phyloP scores from a whole-genome alignment of 768 basidiomycete species.

The Dictyophora rubrovolvata region DNA sequence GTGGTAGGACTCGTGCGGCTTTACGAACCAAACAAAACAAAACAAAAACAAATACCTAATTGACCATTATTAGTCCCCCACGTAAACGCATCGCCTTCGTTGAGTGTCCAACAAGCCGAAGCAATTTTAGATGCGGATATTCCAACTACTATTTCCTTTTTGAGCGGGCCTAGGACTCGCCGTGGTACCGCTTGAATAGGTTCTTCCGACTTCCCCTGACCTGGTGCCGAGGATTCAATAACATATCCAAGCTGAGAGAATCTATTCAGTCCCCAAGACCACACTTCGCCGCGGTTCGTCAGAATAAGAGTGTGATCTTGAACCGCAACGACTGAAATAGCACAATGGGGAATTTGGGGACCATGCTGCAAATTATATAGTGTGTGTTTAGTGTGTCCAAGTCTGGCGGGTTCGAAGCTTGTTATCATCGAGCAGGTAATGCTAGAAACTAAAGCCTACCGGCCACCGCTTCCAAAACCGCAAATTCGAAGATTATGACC shows the following conservation, averaged over 20 bases:
- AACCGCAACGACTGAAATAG: constrained; percentile 68
- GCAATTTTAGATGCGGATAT: constrained; percentile 81
- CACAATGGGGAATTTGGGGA: constrained; percentile 39
- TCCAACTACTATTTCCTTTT: constrained; percentile 69
- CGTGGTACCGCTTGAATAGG: constrained; percentile 68
- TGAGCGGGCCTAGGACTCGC: constrained; percentile 62
- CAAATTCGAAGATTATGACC: constrained; percentile 72
- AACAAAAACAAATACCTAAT: constrained; percentile 51
- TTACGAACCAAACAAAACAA: neutral
- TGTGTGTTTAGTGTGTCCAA: constrained; percentile 69
- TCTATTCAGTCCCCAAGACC: constrained; percentile 85
- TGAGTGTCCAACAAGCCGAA: constrained; percentile 80
- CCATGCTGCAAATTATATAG: constrained; percentile 64
- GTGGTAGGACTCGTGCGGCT: neutral
- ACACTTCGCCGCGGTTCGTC: constrained; percentile 70
- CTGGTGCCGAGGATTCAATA: constrained; percentile 39
- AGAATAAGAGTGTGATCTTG: constrained; percentile 92
- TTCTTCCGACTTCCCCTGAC: constrained; percentile 37
- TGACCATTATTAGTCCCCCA: constrained; percentile 96
- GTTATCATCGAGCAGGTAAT: constrained; percentile 1
- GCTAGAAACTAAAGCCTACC: constrained; percentile 33
- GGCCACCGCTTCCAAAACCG: constrained; percentile 82
- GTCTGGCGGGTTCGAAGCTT: constrained; percentile 27
- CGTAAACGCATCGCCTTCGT: constrained; percentile 50
- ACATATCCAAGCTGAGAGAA: constrained; percentile 85